Base-by-base conservation (phyloP, 2,329 filamentous ascomycete genomes). In the Camillea tinctor region DNA sequence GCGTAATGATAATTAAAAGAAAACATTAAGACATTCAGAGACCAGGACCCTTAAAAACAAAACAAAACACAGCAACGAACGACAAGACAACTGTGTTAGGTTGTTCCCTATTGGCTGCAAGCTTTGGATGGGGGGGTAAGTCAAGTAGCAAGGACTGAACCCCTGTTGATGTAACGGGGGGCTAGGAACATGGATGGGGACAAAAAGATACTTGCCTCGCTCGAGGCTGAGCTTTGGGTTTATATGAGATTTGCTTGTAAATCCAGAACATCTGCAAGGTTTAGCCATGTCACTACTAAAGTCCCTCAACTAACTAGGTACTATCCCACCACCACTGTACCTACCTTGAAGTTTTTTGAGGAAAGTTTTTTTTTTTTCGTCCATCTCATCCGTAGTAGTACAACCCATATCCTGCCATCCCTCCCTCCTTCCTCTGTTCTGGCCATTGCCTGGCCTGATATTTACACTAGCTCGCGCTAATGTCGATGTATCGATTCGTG, bases 61-160 rank as follows among this genome's bases (percentile, higher is more conserved):
- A 52, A 54, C 44, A 26, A 48, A 54, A 17, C 24, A n/a, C n/a
- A 52, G 63, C 48, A 60, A 61, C 63, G 54, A 54, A 58, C 59
- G 21, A 56, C 44, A 49, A 30, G 51, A 26, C 51, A 21, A 23
- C 23, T 21, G 24, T 23, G 51, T 23, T 15, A 23, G n/a, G 52
- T 19, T 19, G 19, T 4, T 20, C 22, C 4, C 64, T 49, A 64
- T 66, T 67, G 63, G 65, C 19, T 19, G 1, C 11, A 21, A 23
- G 40, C 48, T 61, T 60, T 60, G 62, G 62, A 66, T 60, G 64
- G 65, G 64, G 64, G 60, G 63, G 62, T 60, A 52, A 62, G 61
- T 54, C 57, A 64, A 55, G 52, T n/a, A 60, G 55, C 60, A 62
- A 64, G 64, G 64, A 59, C 54, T 60, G 24, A 60, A 61, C 59